A percentile compares a stretch with the other conserved stretches of the same genome.
Conservation (phyloP, 116 monocot genomes). For the Thalassia testudinum region DNA sequence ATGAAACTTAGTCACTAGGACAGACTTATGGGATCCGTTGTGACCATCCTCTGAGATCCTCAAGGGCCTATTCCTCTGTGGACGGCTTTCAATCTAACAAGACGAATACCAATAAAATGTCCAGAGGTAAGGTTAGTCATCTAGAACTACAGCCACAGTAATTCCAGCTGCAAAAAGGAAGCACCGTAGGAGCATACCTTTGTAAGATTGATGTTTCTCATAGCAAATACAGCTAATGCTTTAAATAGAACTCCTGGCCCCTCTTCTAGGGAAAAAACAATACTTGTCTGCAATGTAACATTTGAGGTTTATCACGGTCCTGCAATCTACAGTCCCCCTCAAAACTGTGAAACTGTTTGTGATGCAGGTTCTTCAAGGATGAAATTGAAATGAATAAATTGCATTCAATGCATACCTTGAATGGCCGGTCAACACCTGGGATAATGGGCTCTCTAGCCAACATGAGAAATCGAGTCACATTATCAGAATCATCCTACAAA, state of each 20-base stretch:
- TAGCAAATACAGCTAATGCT: slow-evolving; percentile 88
- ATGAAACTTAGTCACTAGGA: background rate
- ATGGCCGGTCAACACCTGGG: slow-evolving; percentile 48
- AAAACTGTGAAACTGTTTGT: too few species aligned
- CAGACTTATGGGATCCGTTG: slow-evolving; percentile 37
- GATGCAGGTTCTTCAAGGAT: background rate
- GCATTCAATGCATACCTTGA: slow-evolving; percentile 26
- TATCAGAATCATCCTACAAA: slow-evolving; percentile 70
- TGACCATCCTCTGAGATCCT: slow-evolving; percentile 26
- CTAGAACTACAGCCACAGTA: background rate
- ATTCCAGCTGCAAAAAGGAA: background rate
- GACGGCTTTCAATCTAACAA: slow-evolving; percentile 84
- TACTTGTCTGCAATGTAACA: slow-evolving; percentile 53
- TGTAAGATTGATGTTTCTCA: slow-evolving; percentile 81
- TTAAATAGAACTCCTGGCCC: slow-evolving; percentile 90
- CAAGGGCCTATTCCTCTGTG: slow-evolving; percentile 35
- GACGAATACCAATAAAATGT: background rate
- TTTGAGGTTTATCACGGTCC: background rate
- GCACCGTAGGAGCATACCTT: slow-evolving; percentile 67
- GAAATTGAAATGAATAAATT: background rate
- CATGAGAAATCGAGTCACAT: slow-evolving; percentile 87
- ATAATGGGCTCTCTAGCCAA: slow-evolving; percentile 91
- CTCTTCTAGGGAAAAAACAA: slow-evolving; percentile 95
- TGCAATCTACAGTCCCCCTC: too few species aligned
- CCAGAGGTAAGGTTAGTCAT: too few species aligned